Percentiles rank a stretch among this genome's conserved stretches.
Conservation (phyloP, 495 filamentous ascomycete genomes). For the Hypoxylon rickii region DNA sequence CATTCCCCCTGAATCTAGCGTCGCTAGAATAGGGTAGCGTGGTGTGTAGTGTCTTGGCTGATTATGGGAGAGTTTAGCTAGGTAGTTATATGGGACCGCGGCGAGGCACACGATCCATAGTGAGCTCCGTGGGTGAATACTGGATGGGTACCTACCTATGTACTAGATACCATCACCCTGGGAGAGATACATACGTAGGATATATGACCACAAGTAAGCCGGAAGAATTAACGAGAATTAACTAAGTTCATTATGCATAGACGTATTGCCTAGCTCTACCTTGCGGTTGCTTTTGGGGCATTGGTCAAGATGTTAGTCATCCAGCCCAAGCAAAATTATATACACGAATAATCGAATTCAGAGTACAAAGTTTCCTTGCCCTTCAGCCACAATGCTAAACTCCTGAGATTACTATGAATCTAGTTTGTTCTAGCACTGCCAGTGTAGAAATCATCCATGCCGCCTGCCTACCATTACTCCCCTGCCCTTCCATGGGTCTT, state of each 20-base stretch:
- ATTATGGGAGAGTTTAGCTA: not conserved
- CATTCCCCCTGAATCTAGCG: not conserved
- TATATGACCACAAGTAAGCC: too few relatives aligned
- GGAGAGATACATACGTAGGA: too few relatives aligned
- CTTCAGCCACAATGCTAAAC: not conserved
- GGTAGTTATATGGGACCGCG: not conserved
- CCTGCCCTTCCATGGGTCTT: constrained; percentile 20
- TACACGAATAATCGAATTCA: constrained; percentile 25
- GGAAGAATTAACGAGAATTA: too few relatives aligned
- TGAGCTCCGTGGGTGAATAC: too few relatives aligned
- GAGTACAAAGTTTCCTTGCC: too few relatives aligned
- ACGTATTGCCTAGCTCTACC: too few relatives aligned
- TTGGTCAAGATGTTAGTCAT: not conserved
- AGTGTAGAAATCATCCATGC: constrained; percentile 21
- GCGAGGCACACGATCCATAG: not conserved
- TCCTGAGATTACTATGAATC: constrained; percentile 25
- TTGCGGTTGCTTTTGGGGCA: too few relatives aligned
- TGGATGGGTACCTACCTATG: too few relatives aligned
- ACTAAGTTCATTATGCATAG: too few relatives aligned
- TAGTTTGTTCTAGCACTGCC: constrained; percentile 15
- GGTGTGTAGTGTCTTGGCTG: not conserved
- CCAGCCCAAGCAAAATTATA: constrained; percentile 22
- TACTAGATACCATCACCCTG: too few relatives aligned
- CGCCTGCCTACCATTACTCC: constrained; percentile 15
- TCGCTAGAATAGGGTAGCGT: too few relatives aligned